Percentiles rank a stretch among this genome's conserved stretches.
Conservation (phyloP, 805 yeast species). For the Barnettozyma botsteinii region DNA sequence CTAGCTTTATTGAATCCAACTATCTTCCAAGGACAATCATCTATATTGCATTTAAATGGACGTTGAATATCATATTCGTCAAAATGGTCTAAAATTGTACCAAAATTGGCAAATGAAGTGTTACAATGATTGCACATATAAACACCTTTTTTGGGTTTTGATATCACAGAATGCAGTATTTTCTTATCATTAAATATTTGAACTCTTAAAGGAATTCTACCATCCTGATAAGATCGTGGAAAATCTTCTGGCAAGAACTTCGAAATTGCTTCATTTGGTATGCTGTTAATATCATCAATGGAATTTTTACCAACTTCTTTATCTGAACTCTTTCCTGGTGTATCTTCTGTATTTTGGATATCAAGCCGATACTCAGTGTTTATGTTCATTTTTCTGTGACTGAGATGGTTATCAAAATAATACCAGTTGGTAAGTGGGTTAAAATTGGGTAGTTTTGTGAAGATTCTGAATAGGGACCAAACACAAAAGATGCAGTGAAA, state of each 20-base stretch:
- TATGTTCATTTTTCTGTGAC: no score
- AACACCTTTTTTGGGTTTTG: conserved; percentile 32
- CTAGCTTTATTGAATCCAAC: conserved; percentile 34
- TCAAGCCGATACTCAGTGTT: neutral
- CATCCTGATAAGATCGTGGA: conserved; percentile 22
- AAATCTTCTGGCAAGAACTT: conserved; percentile 23
- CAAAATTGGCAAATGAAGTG: conserved; percentile 26
- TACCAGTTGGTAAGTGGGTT: no score
- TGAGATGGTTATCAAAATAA: no score
- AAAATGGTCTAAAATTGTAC: conserved; percentile 32
- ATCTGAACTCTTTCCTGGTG: neutral
- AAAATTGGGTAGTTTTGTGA: no score
- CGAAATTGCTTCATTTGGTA: conserved; percentile 6
- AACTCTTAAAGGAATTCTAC: conserved; percentile 21
- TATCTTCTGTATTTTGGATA: no score
- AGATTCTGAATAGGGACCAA: no score
- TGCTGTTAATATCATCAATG: neutral
- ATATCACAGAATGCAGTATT: conserved; percentile 24
- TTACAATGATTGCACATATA: conserved; percentile 35
- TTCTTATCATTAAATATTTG: conserved; percentile 29
- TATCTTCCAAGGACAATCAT: conserved; percentile 36
- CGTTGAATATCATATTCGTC: conserved; percentile 29
- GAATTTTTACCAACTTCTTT: neutral
- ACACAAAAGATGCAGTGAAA: no score
- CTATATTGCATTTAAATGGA: conserved; percentile 29